phyloP scores from a whole-genome alignment of 2,329 filamentous ascomycete species.

The Metarhizium guizhouense region DNA sequence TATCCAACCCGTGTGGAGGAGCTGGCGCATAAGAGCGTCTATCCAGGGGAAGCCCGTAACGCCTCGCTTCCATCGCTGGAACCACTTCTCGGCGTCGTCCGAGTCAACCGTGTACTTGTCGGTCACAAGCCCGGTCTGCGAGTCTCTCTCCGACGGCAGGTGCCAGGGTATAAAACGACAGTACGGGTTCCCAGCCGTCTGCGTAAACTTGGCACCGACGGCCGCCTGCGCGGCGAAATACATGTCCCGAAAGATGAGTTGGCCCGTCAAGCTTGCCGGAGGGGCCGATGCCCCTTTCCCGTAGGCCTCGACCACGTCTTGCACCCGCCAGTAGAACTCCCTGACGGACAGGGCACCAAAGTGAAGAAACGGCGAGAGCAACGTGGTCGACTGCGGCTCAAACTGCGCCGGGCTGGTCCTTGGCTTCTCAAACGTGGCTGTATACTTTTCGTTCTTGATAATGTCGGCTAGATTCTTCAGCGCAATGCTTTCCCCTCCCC shows the following conservation, averaged over 20 bases:
- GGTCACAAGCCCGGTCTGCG: conserved; percentile 37
- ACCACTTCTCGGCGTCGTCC: conserved; percentile 52
- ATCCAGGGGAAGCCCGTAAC: conserved; percentile 73
- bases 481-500: conserved; percentile 61
- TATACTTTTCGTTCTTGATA: conserved; percentile 54
- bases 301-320: conserved; percentile 50
- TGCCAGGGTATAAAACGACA: conserved; percentile 76
- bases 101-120: conserved; percentile 57
- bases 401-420: conserved; percentile 68
- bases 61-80: conserved; percentile 60
- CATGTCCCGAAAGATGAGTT: conserved; percentile 73
- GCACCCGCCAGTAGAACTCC: conserved; percentile 64
- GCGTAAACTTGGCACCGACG: conserved; percentile 53
- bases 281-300: conserved; percentile 48
- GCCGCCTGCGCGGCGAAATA: conserved; percentile 71
- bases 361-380: conserved; percentile 65
- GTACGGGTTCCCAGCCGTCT: conserved; percentile 55
- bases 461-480: conserved; percentile 49
- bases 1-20: conserved; percentile 66
- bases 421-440: conserved; percentile 67
- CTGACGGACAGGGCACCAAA: conserved; percentile 64
- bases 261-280: conserved; percentile 62
- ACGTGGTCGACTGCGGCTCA: conserved; percentile 61
- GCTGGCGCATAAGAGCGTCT: conserved; percentile 70
- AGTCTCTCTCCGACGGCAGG: conserved; percentile 50